Base-by-base conservation (phyloP, 148 eudicot genomes). In the Chenopodium quinoa region DNA sequence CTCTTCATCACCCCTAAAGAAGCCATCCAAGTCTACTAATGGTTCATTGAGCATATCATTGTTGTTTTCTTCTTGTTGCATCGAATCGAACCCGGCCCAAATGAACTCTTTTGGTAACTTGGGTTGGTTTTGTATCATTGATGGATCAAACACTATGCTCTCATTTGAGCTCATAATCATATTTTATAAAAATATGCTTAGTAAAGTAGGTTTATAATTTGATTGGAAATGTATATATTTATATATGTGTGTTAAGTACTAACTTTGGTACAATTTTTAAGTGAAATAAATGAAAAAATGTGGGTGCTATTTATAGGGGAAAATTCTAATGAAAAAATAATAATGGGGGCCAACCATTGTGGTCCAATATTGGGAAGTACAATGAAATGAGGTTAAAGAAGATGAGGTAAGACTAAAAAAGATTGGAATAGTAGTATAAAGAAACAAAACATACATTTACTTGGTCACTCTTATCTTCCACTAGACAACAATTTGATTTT, bases 71-170 rank as follows among this genome's bases (percentile, higher is more conserved):
- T 54, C 37, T 5, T 44, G 71, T 46, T 80, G 64, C 2, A 11
- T 69, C 60, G 79, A 40, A 32, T 79, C 37, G 56, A 73, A 20
- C 16, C 62, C 78, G 34, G 34, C 29, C 89, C 89, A 87, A 25
- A 82, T 58, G 81, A 82, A 87, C 77, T 87, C 83, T 82, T 72
- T 87, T 37, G 89, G 87, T 16, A 87, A 65, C 6, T 58, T 77
- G 54, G 85, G 73, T 56, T 84, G 83, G 62, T 79, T 84, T 82
- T 82, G 83, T 12, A 84, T 67, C 20, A 79, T 14, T 31, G 70
- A 25, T 69, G 82, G 80, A 66, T 87, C 81, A 79, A 82, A 87
- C 1, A 76, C 75, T 27, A 44, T 62, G 74, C 75, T 78, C 75
- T 76, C 65, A 23, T 84, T 84, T 65, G 68, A 74, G 74, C 56